A percentile compares a stretch with the other conserved stretches of the same genome.
These are phyloP conservation scores for Pseudocercospora fijiensis DNA, from an alignment of 2,329 filamentous ascomycete species.

Conservation along the genomic window DNA sequence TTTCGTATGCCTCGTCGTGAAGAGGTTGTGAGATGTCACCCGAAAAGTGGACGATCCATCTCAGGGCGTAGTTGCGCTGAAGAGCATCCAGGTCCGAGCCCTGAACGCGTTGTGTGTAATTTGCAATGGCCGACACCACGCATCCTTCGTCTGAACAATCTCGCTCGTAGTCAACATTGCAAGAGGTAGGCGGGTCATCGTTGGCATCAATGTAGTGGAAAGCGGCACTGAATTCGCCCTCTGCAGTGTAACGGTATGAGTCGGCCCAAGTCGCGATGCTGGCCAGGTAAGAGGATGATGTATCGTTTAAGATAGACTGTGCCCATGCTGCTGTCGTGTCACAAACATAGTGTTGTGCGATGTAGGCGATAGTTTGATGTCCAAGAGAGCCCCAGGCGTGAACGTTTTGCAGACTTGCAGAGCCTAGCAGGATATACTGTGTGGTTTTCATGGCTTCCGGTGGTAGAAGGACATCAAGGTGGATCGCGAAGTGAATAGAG, in stretches of 20 bases:
- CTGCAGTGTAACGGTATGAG: constrained; percentile 50
- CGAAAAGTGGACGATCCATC: constrained; percentile 57
- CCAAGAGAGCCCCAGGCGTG: constrained; percentile 55
- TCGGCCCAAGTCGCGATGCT: constrained; percentile 57
- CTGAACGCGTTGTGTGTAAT: constrained; percentile 49
- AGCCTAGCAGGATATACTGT: background rate
- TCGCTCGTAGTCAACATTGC: constrained; percentile 51
- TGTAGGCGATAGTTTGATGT: constrained; percentile 56
- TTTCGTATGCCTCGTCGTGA: constrained; percentile 51
- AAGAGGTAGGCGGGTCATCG: constrained; percentile 47
- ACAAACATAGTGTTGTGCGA: constrained; percentile 52
- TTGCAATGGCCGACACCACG: constrained; percentile 55
- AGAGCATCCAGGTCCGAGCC: constrained; percentile 31
- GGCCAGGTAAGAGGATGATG: constrained; percentile 50
- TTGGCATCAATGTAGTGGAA: constrained; percentile 56
- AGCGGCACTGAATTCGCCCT: constrained; percentile 48
- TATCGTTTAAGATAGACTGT: constrained; percentile 44
- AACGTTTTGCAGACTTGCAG: background rate
- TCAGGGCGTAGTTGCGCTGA: constrained; percentile 46
- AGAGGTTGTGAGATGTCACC: constrained; percentile 69
- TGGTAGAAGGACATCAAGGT: constrained; percentile 6
- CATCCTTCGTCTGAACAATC: constrained; percentile 55
- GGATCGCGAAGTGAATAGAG: constrained; percentile 1
- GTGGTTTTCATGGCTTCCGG: background rate
- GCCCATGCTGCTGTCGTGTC: constrained; percentile 47